Conservation (phyloP, 2,329 filamentous ascomycete genomes). For the Penicillium griseofulvum region DNA sequence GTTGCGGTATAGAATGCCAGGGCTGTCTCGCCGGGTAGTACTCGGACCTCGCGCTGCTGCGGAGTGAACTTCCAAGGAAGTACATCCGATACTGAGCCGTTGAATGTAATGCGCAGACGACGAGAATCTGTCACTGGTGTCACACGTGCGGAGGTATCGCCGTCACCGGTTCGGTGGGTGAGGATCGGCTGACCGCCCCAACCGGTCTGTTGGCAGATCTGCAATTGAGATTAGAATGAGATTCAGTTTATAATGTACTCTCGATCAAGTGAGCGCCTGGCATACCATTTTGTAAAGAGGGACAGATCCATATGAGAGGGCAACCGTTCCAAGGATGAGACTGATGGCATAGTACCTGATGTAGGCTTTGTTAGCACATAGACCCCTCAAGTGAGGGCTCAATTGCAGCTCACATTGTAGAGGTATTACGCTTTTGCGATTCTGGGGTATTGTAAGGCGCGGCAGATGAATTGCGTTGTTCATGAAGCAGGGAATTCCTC, state of each 20-base stretch:
- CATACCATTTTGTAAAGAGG: conserved; percentile 66
- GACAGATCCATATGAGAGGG: conserved; percentile 64
- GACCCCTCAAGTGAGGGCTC: background rate
- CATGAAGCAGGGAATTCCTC: conserved; percentile 27
- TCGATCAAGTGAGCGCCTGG: background rate
- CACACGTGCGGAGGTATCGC: conserved; percentile 72
- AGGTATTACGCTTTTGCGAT: conserved; percentile 51
- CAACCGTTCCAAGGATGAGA: conserved; percentile 61
- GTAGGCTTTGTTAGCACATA: conserved; percentile 1
- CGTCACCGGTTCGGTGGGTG: conserved; percentile 65
- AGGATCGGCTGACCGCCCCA: conserved; percentile 93
- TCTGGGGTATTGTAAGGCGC: conserved; percentile 36
- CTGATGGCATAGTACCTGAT: conserved; percentile 62
- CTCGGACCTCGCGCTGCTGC: conserved; percentile 93
- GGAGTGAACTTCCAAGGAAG: conserved; percentile 97
- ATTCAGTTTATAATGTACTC: background rate
- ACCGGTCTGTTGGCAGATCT: conserved; percentile 57
- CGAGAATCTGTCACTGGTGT: conserved; percentile 76
- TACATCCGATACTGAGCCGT: conserved; percentile 89
- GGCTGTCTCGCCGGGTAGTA: conserved; percentile 93
- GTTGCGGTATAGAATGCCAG: conserved; percentile 97
- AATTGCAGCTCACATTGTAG: conserved; percentile 48
- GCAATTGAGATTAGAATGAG: background rate
- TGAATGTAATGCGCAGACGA: conserved; percentile 93
- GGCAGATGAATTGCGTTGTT: conserved; percentile 27